Base-by-base conservation (phyloP, 1,139 yeast genomes). In the Hansenula sp. region DNA sequence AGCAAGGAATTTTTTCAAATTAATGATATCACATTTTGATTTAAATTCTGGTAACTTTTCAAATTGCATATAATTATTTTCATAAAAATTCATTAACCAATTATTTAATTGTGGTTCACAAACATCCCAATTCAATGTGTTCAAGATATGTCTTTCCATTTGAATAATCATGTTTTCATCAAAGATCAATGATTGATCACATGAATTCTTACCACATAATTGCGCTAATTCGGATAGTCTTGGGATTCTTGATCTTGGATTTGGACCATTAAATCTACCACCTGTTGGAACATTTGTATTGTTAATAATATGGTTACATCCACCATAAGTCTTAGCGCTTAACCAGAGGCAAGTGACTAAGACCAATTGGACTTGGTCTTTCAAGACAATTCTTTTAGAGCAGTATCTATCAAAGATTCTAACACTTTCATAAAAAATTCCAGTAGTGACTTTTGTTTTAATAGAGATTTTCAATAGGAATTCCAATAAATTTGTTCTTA, bases 301-400 rank as follows among this genome's bases (percentile, higher is more conserved):
- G 60, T 80, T 79, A 46, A 79, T 75, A 53, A 80, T 79, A 63
- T 81, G 89, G 55, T 80, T 80, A 59, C 83, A 81, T 30, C 89
- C 89, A 38, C 89, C 89, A 61, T 74, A 77, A 4, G 79, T 67
- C 59, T 81, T 81, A 29, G 82, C 75, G 6, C 84, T 77, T 18
- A 81, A 66, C 87, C 87, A 81, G 33, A 81, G 66, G 58, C 88
- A 81, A 18, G 87, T 80, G 36, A 84, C 77, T 36, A 80, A 74
- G 19, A 81, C 82, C 43, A 81, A 67, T 59, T 80, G 84, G 9
- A 79, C 71, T 65, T 81, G 87, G 47, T 77, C 83, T 48, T 76
- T 70, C 40, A 81, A 63, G 2, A 81, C 83, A 10, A 81, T 74
- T 55, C 87, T 67, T 58, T 78, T 79, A 47, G 83, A 78, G 54